phyloP scores from a whole-genome alignment of 768 basidiomycete genomes.

The Lactarius deliciosus region DNA sequence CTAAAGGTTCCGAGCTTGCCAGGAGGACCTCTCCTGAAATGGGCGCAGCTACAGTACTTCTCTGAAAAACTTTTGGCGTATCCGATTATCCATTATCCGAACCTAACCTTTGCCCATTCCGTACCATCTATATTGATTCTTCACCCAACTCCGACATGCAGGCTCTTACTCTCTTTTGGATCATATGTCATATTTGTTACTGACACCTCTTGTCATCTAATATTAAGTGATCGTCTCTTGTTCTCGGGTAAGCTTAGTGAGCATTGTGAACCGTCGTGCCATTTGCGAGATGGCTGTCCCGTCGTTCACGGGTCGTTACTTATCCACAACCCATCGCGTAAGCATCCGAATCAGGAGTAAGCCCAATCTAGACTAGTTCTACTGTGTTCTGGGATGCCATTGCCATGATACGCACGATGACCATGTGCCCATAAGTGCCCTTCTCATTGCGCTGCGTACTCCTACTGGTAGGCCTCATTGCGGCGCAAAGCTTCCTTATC shows the following conservation, averaged over 20 bases:
- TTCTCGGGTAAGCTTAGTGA: slow-evolving; percentile 1
- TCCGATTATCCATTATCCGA: slow-evolving; percentile 29
- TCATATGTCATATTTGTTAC: neutral
- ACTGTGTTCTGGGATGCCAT: neutral
- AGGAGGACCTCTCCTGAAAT: neutral
- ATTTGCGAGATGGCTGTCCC: slow-evolving; percentile 8
- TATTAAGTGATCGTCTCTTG: neutral
- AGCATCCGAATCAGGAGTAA: slow-evolving; percentile 3
- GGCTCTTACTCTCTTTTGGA: neutral
- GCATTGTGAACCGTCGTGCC: neutral
- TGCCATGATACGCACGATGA: slow-evolving; percentile 4
- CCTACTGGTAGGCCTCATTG: slow-evolving; percentile 8
- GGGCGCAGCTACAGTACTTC: slow-evolving; percentile 11
- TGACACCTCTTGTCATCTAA: neutral
- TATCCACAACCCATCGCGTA: slow-evolving; percentile 3
- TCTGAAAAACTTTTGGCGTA: slow-evolving; percentile 11
- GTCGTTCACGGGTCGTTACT: slow-evolving; percentile 23
- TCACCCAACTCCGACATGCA: neutral
- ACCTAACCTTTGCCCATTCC: slow-evolving; percentile 10
- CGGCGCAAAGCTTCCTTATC: slow-evolving; percentile 16
- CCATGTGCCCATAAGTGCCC: slow-evolving; percentile 10
- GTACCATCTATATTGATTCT: neutral
- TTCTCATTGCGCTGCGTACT: slow-evolving; percentile 3
- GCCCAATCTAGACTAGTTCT: slow-evolving; percentile 3
- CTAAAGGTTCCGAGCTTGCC: slow-evolving; percentile 21